A percentile compares a stretch with the other conserved stretches of the same genome.
These are phyloP conservation scores for Coemansia sp. DNA, from an alignment of 371 early-diverging fungal species.

Conservation along the genomic window DNA sequence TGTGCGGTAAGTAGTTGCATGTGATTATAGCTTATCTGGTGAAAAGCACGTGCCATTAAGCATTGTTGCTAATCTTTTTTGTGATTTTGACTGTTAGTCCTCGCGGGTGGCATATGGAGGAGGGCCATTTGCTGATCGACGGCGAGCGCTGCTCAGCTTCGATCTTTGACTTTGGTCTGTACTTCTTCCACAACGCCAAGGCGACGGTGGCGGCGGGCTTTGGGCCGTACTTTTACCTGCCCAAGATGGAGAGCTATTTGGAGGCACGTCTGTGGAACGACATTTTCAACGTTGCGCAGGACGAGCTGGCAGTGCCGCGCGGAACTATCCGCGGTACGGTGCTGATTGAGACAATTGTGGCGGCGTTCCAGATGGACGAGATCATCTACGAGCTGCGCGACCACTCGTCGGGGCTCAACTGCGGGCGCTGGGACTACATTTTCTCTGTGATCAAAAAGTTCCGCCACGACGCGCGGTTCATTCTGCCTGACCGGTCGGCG, in stretches of 20 bases:
- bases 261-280: conserved; percentile 98
- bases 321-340: conserved; percentile 96
- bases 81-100: conserved; percentile 58
- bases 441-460: conserved; percentile 95
- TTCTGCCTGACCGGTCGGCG: conserved; percentile 85
- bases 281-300: conserved; percentile 90
- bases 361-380: conserved; percentile 97
- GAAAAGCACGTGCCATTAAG: not conserved
- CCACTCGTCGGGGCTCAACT: conserved; percentile 95
- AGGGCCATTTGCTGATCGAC: conserved; percentile 89
- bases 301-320: conserved; percentile 80
- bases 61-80: conserved; percentile 1
- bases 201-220: conserved; percentile 74
- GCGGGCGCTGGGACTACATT: conserved; percentile 98
- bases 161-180: conserved; percentile 92
- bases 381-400: conserved; percentile 95
- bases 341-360: conserved; percentile 94
- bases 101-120: conserved; percentile 97
- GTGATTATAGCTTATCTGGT: conserved; percentile 6
- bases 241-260: conserved; percentile 95
- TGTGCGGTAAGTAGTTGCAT: conserved; percentile 58
- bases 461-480: conserved; percentile 77
- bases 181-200: conserved; percentile 94
- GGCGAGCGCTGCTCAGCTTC: conserved; percentile 88
- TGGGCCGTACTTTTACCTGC: conserved; percentile 97